These are phyloP conservation scores for Parsonsia alboflavescens DNA, from an alignment of 257 asterid species.

Conservation along the genomic window DNA sequence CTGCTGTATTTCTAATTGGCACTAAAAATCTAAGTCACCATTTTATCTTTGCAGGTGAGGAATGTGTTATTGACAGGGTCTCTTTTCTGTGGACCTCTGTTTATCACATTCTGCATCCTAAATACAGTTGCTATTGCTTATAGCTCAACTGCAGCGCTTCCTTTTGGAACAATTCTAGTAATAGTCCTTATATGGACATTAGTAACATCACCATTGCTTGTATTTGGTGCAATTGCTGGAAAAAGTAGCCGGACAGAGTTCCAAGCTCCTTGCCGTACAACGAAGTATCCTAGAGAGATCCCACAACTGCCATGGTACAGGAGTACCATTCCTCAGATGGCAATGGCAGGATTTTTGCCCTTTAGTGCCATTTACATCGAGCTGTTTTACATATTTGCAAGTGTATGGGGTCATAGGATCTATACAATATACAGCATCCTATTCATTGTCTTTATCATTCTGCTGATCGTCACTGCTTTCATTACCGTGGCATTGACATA, in stretches of 20 bases:
- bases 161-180: constrained; percentile 31
- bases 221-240: constrained; percentile 33
- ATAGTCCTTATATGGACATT: constrained; percentile 35
- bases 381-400: constrained; percentile 33
- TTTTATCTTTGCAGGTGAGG: constrained; percentile 24
- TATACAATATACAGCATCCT: constrained; percentile 29
- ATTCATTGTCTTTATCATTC: constrained; percentile 27
- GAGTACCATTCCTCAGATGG: constrained; percentile 31
- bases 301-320: constrained; percentile 36
- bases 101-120: constrained; percentile 30
- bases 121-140: constrained; percentile 31
- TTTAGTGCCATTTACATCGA: constrained; percentile 35
- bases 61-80: constrained; percentile 27
- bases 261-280: constrained; percentile 35
- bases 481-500: constrained; percentile 30
- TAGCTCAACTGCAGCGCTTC: constrained; percentile 34
- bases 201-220: constrained; percentile 32
- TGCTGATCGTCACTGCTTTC: constrained; percentile 29
- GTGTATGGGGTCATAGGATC: constrained; percentile 37
- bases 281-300: constrained; percentile 37
- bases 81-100: constrained; percentile 30
- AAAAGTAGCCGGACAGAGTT: constrained; percentile 29
- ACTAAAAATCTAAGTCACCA: background rate
- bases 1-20: background rate
- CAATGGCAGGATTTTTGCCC: constrained; percentile 38